Base-by-base conservation (phyloP, 306 rosid species). In the Vigna hirtella region DNA sequence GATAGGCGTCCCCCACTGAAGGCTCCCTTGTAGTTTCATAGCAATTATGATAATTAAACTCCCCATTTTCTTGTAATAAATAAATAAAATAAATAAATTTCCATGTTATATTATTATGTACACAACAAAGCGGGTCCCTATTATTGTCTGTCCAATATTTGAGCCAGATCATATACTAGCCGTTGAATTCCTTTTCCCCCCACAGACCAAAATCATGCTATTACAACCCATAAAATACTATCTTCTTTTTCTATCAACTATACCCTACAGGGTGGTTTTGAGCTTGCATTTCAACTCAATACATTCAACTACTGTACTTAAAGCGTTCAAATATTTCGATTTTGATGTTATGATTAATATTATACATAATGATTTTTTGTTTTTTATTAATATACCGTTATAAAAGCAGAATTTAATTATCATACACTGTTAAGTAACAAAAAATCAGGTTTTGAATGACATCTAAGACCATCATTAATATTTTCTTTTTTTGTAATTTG, bases 141-240 rank as follows among this genome's bases (percentile, higher is more conserved):
- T 28, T 26, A 28, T 9, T 79, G 74, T 64, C 17, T 24, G 9
- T 71, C 18, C 1, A 32, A 18, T 18, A 4, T 34, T 78, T 48
- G 11, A 3, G 47, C 57, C 72, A 71, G 47, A 38, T 40, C 66
- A 79, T 72, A n/a, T 26, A 38, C 3, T 72, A 72, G 72, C 58
- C 83, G 38, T 51, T 72, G 7, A 26, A 7, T 49, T 63, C 77
- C 51, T 64, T 72, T 69, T 51, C 32, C 16, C 32, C 66, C 66
- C 73, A 58, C 78, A 59, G 40, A 63, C 45, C 73, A 49, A 76
- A 63, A 49, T 18, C 78, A 32, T 62, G 38, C 1, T 56, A 22
- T 49, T 66, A 50, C 56, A 49, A 7, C 30, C 55, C 15, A 15
- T 9, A 50, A 51, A 9, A 15, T 0, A 38, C 40, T 6, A 2